Percentiles rank a stretch among this genome's conserved stretches.
These are phyloP conservation scores for Phytophthora niederhauseri DNA, from an alignment of 352 stramenopile genomes.

Conservation along the genomic window DNA sequence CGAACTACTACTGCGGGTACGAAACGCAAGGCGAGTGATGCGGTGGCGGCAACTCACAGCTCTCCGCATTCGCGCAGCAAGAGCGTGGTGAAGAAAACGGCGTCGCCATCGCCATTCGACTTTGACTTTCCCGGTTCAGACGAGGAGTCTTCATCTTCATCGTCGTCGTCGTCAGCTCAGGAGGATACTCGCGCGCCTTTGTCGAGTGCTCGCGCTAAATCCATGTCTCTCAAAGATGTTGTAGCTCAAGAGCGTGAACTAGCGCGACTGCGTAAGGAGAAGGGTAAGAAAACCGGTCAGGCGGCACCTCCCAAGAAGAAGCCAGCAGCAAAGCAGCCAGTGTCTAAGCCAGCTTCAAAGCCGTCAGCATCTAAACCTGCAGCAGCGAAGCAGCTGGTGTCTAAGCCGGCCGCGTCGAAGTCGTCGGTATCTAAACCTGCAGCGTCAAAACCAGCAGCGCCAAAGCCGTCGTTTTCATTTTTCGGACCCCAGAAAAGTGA, in stretches of 20 bases:
- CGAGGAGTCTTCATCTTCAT: slow-evolving; percentile 31
- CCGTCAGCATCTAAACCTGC: background rate
- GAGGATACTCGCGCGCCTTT: slow-evolving; percentile 3
- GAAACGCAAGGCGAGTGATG: slow-evolving; percentile 34
- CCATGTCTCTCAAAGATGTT: slow-evolving; percentile 35
- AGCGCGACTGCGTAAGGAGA: slow-evolving; percentile 21
- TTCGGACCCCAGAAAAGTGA: slow-evolving; percentile 6
- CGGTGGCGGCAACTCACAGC: background rate
- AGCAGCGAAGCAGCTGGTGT: slow-evolving; percentile 3
- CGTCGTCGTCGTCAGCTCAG: slow-evolving; percentile 11
- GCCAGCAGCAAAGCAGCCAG: slow-evolving; percentile 3
- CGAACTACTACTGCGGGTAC: slow-evolving; percentile 13
- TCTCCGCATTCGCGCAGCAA: slow-evolving; percentile 5
- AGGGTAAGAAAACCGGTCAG: slow-evolving; percentile 9
- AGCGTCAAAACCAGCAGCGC: background rate
- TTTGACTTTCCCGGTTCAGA: slow-evolving; percentile 35
- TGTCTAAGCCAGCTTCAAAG: background rate
- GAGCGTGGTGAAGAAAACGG: slow-evolving; percentile 31
- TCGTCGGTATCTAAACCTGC: background rate
- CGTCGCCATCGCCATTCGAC: slow-evolving; percentile 32
- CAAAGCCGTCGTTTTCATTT: slow-evolving; percentile 13
- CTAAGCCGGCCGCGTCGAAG: background rate
- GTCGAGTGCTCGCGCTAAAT: slow-evolving; percentile 14
- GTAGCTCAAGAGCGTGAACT: slow-evolving; percentile 38
- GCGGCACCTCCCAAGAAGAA: slow-evolving; percentile 14